These are phyloP conservation scores for Rhizopus sp. DNA, from an alignment of 371 early-diverging fungal genomes.

Conservation along the genomic window DNA sequence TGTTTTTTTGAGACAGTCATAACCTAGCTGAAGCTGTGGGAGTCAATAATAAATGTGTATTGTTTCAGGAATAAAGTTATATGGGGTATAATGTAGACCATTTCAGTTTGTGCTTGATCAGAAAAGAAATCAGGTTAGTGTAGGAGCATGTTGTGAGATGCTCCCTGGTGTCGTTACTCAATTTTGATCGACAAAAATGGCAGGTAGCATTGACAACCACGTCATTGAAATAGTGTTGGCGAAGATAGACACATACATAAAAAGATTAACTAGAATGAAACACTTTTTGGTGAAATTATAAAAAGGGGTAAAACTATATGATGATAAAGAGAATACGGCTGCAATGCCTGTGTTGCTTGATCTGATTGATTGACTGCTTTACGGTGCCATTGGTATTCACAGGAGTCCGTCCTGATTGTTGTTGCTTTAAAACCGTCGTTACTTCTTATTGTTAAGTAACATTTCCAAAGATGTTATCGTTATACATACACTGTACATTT, in stretches of 20 bases:
- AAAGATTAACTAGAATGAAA: conserved; percentile 20
- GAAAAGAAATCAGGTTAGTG: conserved; percentile 7
- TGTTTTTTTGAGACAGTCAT: too few relatives aligned
- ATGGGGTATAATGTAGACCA: conserved; percentile 17
- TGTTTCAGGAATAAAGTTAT: too few relatives aligned
- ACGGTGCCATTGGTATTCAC: conserved; percentile 11
- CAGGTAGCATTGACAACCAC: conserved; percentile 11
- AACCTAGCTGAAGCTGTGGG: conserved; percentile 12
- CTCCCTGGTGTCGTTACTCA: conserved; percentile 14
- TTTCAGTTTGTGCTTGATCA: conserved; percentile 10
- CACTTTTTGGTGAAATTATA: conserved; percentile 18
- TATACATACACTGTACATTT: conserved; percentile 15
- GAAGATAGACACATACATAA: conserved; percentile 17
- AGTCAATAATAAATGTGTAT: conserved; percentile 10
- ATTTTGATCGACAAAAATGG: conserved; percentile 16
- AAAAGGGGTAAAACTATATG: conserved; percentile 15
- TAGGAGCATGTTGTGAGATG: conserved; percentile 12
- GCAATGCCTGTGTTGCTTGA: conserved; percentile 13
- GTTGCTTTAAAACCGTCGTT: conserved; percentile 10
- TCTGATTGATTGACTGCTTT: conserved; percentile 16
- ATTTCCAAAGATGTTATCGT: conserved; percentile 14
- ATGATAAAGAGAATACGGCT: conserved; percentile 17
- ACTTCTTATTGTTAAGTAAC: conserved; percentile 20
- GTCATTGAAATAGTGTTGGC: conserved; percentile 15
- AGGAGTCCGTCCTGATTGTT: conserved; percentile 13